These are phyloP conservation scores for Penicillium roqueforti DNA, from an alignment of 495 filamentous ascomycete genomes.

Conservation along the genomic window DNA sequence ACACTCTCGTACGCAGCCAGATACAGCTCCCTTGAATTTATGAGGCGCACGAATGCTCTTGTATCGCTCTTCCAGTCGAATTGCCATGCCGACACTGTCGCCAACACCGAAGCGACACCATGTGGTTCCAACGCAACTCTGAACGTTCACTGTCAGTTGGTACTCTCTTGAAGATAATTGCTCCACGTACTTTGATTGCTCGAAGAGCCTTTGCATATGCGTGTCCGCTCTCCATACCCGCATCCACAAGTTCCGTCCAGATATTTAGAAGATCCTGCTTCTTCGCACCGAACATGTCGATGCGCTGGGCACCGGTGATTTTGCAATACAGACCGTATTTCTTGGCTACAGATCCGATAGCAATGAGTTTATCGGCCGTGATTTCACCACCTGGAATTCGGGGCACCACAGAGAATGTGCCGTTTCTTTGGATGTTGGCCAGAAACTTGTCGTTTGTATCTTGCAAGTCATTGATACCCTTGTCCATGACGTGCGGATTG, in stretches of 20 bases:
- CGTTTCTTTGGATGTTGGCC: conserved; percentile 94
- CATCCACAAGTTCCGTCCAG: conserved; percentile 79
- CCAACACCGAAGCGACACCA: conserved; percentile 95
- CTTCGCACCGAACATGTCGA: conserved; percentile 92
- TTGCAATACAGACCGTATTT: conserved; percentile 89
- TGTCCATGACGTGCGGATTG: conserved; percentile 83
- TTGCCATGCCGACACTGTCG: conserved; percentile 96
- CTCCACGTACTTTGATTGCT: conserved; percentile 66
- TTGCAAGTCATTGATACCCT: conserved; percentile 71
- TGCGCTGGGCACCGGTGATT: conserved; percentile 92
- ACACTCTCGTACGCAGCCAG: conserved; percentile 89
- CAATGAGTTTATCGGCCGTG: conserved; percentile 83
- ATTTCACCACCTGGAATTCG: conserved; percentile 87
- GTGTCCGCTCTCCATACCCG: conserved; percentile 93
- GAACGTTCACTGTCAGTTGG: neutral
- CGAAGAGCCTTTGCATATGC: conserved; percentile 91
- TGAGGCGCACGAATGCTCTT: conserved; percentile 89
- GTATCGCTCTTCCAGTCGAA: conserved; percentile 88
- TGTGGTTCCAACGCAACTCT: conserved; percentile 87
- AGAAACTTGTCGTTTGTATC: conserved; percentile 93
- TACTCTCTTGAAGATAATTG: neutral
- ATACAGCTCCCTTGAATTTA: conserved; percentile 92
- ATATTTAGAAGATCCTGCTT: conserved; percentile 91
- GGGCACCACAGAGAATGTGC: conserved; percentile 88
- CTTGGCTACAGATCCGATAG: conserved; percentile 84